phyloP scores from a whole-genome alignment of 352 stramenopile genomes.

The Phytophthora sansomeana region DNA sequence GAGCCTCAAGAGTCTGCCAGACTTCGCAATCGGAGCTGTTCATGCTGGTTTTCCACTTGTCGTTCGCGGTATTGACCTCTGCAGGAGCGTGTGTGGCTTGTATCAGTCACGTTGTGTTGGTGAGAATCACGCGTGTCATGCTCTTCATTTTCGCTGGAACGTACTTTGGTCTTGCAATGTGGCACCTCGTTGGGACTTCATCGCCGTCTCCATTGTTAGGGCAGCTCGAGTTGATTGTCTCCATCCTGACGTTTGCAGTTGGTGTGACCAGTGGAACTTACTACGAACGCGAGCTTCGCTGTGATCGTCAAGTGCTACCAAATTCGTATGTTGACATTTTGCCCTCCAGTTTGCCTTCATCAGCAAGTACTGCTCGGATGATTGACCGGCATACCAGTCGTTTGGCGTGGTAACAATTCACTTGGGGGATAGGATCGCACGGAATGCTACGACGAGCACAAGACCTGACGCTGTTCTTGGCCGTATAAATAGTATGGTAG shows the following conservation, averaged over 20 bases:
- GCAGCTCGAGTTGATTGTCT: slow-evolving; percentile 6
- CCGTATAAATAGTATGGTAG: slow-evolving; percentile 1
- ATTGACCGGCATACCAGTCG: neutral
- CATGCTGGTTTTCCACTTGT: slow-evolving; percentile 14
- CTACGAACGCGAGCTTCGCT: slow-evolving; percentile 15
- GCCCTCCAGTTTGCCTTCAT: neutral
- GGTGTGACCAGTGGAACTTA: slow-evolving; percentile 2
- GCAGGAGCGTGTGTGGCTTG: slow-evolving; percentile 4
- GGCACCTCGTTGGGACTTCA: neutral
- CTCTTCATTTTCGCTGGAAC: slow-evolving; percentile 3
- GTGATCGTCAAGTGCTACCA: slow-evolving; percentile 10
- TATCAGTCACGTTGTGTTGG: slow-evolving; percentile 12
- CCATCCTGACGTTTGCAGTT: slow-evolving; percentile 1
- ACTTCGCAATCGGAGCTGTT: slow-evolving; percentile 8
- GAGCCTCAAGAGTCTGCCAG: neutral
- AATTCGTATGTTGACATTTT: slow-evolving; percentile 11
- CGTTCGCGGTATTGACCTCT: neutral
- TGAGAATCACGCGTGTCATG: neutral
- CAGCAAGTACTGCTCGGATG: neutral
- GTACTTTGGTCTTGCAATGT: slow-evolving; percentile 1
- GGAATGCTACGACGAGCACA: neutral
- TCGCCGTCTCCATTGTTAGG: neutral
- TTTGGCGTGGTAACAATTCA: neutral
- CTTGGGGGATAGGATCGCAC: neutral
- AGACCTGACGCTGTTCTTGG: neutral